Evolutionary conservation across 768 basidiomycete species (phyloP).

Genomic region (Albatrellus ellisii): DNA sequence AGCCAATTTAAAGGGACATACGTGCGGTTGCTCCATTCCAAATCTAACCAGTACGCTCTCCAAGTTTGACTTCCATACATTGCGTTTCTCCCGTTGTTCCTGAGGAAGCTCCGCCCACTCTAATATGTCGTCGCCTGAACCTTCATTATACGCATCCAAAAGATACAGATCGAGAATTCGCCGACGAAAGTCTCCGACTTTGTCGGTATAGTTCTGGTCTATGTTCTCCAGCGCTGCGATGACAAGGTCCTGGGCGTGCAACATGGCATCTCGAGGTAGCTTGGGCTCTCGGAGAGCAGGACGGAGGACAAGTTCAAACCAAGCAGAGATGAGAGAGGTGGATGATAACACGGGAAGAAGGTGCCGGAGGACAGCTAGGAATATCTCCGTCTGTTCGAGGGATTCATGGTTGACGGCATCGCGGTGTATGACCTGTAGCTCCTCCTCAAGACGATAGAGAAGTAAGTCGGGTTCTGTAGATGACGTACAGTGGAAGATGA

Average conservation of each 20-base stretch:
- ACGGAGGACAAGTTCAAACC: constrained; percentile 74
- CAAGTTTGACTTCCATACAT: constrained; percentile 66
- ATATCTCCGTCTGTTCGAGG: constrained; percentile 46
- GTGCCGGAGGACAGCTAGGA: constrained; percentile 53
- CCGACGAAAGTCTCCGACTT: constrained; percentile 51
- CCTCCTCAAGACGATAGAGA: constrained; percentile 44
- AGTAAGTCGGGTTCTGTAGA: constrained; percentile 31
- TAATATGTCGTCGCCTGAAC: constrained; percentile 56
- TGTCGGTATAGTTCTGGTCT: constrained; percentile 31
- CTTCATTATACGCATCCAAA: constrained; percentile 64
- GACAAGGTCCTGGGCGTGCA: constrained; percentile 63
- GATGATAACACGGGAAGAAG: constrained; percentile 49
- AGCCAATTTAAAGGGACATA: constrained; percentile 24
- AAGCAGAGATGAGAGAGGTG: constrained; percentile 55
- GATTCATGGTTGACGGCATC: constrained; percentile 53
- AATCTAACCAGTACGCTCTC: constrained; percentile 62
- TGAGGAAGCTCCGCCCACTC: constrained; percentile 62
- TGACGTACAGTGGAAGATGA: constrained; percentile 36
- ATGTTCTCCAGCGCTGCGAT: constrained; percentile 41
- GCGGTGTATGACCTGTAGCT: constrained; percentile 49
- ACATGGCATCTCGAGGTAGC: constrained; percentile 41
- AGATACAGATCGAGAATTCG: constrained; percentile 65
- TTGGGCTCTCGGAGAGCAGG: constrained; percentile 67
- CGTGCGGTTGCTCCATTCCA: constrained; percentile 50
- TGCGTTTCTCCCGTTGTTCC: constrained; percentile 43